Evolutionary conservation across 768 basidiomycete species (phyloP).

Genomic region (Candolleomyces eurysporus): DNA sequence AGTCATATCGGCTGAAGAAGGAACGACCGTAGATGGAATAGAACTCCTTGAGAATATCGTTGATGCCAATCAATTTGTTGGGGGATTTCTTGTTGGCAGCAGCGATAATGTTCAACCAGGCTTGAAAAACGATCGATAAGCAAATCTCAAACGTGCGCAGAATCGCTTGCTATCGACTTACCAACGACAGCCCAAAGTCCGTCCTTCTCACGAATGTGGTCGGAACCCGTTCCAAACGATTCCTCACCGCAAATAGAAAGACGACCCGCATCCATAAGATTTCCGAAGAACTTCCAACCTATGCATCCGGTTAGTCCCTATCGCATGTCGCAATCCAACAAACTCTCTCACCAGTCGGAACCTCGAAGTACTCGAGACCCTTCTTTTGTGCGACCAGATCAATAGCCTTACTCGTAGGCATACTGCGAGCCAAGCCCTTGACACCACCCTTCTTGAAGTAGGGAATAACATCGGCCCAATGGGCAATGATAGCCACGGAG

Average conservation of each 20-base stretch:
- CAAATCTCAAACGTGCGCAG: not conserved
- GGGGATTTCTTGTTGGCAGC: slow-evolving; percentile 79
- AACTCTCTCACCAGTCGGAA: slow-evolving; percentile 73
- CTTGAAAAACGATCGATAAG: slow-evolving; percentile 34
- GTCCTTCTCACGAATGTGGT: slow-evolving; percentile 99
- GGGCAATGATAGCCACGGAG: slow-evolving; percentile 97
- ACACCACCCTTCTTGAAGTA: slow-evolving; percentile 91
- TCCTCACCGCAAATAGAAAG: slow-evolving; percentile 99
- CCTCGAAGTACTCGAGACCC: slow-evolving; percentile 90
- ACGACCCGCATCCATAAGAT: slow-evolving; percentile 97
- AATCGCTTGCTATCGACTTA: slow-evolving; percentile 33
- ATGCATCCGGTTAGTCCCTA: slow-evolving; percentile 1
- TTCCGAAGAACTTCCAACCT: slow-evolving; percentile 99
- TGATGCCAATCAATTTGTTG: slow-evolving; percentile 81
- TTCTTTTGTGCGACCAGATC: slow-evolving; percentile 46
- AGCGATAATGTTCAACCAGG: slow-evolving; percentile 96
- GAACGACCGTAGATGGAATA: slow-evolving; percentile 93
- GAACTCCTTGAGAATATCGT: slow-evolving; percentile 84
- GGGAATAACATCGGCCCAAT: slow-evolving; percentile 91
- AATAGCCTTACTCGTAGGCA: slow-evolving; percentile 97
- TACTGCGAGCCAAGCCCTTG: slow-evolving; percentile 93
- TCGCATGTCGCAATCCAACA: slow-evolving; percentile 16
- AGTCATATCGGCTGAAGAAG: slow-evolving; percentile 99
- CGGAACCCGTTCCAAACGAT: slow-evolving; percentile 99
- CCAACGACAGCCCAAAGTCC: slow-evolving; percentile 97